A percentile compares a stretch with the other conserved stretches of the same genome.
These are phyloP conservation scores for Diaporthe sp. DNA, from an alignment of 2,329 filamentous ascomycete genomes.

Conservation along the genomic window DNA sequence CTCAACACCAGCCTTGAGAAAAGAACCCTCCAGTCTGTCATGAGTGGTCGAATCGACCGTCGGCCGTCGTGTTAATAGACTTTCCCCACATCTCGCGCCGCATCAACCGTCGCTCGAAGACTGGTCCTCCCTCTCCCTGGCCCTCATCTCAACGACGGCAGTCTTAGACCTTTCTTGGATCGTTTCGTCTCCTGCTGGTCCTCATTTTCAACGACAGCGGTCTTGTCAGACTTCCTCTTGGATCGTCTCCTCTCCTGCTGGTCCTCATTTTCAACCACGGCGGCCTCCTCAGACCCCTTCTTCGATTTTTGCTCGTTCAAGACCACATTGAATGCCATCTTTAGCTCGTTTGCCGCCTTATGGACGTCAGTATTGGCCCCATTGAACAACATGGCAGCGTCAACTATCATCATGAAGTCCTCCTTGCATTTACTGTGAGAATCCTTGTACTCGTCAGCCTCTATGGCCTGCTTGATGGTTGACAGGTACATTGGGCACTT, in stretches of 20 bases:
- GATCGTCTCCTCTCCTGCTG: conserved; percentile 20
- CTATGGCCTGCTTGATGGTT: conserved; percentile 83
- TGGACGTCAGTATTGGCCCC: conserved; percentile 79
- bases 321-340: conserved; percentile 76
- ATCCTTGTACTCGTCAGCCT: conserved; percentile 79
- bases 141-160: too few relatives aligned
- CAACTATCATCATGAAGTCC: conserved; percentile 85
- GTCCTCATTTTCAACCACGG: background rate
- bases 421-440: conserved; percentile 81
- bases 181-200: background rate
- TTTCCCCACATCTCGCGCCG: background rate
- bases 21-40: too few relatives aligned
- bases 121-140: conserved; percentile 37
- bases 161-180: too few relatives aligned
- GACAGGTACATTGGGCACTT: conserved; percentile 96
- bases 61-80: background rate
- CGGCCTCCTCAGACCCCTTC: conserved; percentile 79
- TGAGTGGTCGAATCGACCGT: too few relatives aligned
- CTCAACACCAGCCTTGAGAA: too few relatives aligned
- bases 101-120: background rate
- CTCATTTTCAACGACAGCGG: too few relatives aligned
- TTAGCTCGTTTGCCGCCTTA: conserved; percentile 77
- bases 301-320: conserved; percentile 41
- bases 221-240: conserved; percentile 10
- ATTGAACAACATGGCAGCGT: conserved; percentile 95